Percentiles rank a stretch among this genome's conserved stretches.
Evolutionary conservation across 768 basidiomycete genomes (phyloP).

Genomic region (Nidularia sp.): DNA sequence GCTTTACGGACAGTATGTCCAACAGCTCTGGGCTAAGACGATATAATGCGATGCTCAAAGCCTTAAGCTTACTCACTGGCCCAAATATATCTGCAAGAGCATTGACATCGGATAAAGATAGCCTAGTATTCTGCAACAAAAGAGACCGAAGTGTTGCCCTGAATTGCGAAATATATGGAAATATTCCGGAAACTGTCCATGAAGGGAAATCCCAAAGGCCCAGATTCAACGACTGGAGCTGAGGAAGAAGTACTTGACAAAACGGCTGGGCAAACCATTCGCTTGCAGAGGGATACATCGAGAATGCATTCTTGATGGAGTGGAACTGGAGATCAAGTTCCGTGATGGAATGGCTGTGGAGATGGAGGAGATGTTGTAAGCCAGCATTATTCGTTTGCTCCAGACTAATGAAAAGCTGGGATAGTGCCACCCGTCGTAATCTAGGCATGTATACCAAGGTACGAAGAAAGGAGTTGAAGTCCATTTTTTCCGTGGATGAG

Average conservation of each 20-base stretch:
- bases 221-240: neutral
- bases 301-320: neutral
- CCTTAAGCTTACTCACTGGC: neutral
- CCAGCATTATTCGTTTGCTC: constrained; percentile 11
- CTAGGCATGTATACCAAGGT: constrained; percentile 9
- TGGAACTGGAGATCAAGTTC: constrained; percentile 8
- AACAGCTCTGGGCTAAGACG: neutral
- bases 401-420: constrained; percentile 9
- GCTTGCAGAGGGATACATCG: neutral
- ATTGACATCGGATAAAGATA: neutral
- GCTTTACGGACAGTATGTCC: neutral
- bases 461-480: constrained; percentile 11
- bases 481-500: constrained; percentile 7
- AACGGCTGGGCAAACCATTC: neutral
- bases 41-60: neutral
- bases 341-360: constrained; percentile 11
- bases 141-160: neutral
- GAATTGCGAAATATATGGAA: neutral
- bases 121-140: neutral
- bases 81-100: neutral
- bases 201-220: neutral
- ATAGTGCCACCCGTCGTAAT: constrained; percentile 11
- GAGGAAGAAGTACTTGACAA: neutral
- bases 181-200: neutral
- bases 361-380: constrained; percentile 12